phyloP scores from a whole-genome alignment of 371 early-diverging fungal species.

The Paramicrosporidium saccamoebae region DNA sequence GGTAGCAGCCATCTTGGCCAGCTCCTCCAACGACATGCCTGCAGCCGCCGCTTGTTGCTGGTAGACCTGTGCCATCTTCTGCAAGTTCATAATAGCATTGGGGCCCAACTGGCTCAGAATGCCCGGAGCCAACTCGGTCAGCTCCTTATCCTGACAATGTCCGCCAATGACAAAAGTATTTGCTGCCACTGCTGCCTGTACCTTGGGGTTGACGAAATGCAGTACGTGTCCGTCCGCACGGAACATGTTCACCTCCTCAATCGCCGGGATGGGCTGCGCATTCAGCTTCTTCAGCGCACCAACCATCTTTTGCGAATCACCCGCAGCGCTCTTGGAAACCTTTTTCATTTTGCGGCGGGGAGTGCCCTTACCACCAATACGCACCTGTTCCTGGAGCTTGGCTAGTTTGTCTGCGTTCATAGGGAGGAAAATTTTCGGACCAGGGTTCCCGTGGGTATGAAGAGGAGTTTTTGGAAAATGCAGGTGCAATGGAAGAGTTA shows the following conservation, averaged over 20 bases:
- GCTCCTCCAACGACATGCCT: conserved; percentile 6
- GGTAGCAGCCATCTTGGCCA: conserved; percentile 7
- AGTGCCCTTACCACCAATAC: conserved; percentile 85
- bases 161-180: conserved; percentile 81
- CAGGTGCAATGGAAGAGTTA: no score
- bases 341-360: conserved; percentile 82
- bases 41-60: conserved; percentile 17
- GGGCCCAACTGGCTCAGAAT: conserved; percentile 85
- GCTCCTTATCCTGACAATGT: conserved; percentile 38
- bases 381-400: conserved; percentile 61
- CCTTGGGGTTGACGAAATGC: conserved; percentile 64
- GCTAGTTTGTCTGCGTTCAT: conserved; percentile 88
- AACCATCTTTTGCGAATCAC: conserved; percentile 66
- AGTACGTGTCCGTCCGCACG: conserved; percentile 66
- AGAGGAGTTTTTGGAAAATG: no score
- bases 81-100: conserved; percentile 55
- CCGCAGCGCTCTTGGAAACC: conserved; percentile 16
- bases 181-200: conserved; percentile 41
- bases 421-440: conserved; percentile 1
- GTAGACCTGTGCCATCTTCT: conserved; percentile 52
- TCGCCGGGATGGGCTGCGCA: conserved; percentile 40
- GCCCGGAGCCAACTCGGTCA: conserved; percentile 38
- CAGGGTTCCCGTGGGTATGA: no score
- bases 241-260: conserved; percentile 97
- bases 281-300: conserved; percentile 52